Base-by-base conservation (phyloP, 139 green algal genomes). In the Volvox africanus region DNA sequence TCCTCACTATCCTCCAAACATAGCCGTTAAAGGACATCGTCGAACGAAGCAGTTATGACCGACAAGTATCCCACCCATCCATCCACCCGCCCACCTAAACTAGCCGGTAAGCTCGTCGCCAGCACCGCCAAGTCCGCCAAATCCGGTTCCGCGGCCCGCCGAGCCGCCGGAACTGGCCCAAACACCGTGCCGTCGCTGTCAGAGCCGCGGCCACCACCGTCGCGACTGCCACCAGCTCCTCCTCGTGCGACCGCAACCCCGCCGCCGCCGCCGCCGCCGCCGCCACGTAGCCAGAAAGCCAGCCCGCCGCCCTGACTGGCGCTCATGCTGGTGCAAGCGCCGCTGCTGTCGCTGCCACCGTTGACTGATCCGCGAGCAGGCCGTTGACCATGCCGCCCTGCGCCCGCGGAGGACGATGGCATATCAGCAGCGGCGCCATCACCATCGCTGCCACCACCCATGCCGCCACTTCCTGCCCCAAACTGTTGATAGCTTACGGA, bases 81-180 rank as follows among this genome's bases (percentile, higher is more conserved):
- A 69, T 19, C 62, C 62, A 69, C 62, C 61, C 75, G 36, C 86
- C 3, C 86, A 90, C 86, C 86, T 33, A 90, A 13, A 61, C 86
- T 90, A 9, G 86, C 86, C 2, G 86, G 86, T 76, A 90, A 35
- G 55, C 73, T 85, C 50, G 75, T 67, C 2, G 86, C 86, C 18
- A 90, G 75, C n/a, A 90, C 65, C 2, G 86, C 86, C n/a, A 90
- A 76, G 33, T 85, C 75, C 30, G 86, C 73, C 75, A 90, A 50
- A 61, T 84, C 86, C n/a, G 86, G 86, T 33, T 90, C 73, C 73
- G 55, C 24, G 1, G 6, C 11, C 73, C 14, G 73, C 44, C 26
- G 2, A 1, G 69, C 30, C 37, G 35, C 69, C 12, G 65, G 3
- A 62, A 55, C 35, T 21, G 16, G 32, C 6, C 65, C 20, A 22